phyloP scores from a whole-genome alignment of 169 alveolate genomes.

The Plasmodium fragile region DNA sequence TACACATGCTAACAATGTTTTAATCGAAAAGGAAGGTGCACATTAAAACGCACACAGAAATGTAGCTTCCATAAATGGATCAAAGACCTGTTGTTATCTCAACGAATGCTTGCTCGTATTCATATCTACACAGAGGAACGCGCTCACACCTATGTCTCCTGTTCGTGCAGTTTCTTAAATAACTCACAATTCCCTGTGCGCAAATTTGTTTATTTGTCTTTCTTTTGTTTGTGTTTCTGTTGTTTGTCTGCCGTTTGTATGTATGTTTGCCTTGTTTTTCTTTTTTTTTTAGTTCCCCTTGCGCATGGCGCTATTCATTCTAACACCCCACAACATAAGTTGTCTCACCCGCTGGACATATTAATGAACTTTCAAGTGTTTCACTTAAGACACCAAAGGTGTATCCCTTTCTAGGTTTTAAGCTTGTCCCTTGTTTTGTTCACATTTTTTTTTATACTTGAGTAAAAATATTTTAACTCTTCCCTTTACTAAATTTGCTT shows the following conservation, averaged over 20 bases:
- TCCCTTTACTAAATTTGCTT: neutral
- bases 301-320: neutral
- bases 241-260: neutral
- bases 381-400: slow-evolving; percentile 1
- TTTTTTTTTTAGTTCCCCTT: neutral
- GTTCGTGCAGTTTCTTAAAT: neutral
- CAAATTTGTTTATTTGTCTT: neutral
- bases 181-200: neutral
- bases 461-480: neutral
- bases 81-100: neutral
- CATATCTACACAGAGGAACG: neutral
- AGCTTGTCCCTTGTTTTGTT: neutral
- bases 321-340: slow-evolving; percentile 25
- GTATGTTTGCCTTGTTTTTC: neutral
- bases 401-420: slow-evolving; percentile 5
- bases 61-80: neutral
- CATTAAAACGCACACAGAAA: neutral
- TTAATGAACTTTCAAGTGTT: neutral
- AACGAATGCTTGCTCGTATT: neutral
- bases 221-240: neutral
- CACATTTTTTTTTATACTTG: neutral
- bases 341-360: slow-evolving; percentile 17
- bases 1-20: neutral
- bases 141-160: neutral
- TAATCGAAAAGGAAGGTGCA: neutral